phyloP scores from a whole-genome alignment of 2,329 filamentous ascomycete species.

The Fusarium austroafricanum region DNA sequence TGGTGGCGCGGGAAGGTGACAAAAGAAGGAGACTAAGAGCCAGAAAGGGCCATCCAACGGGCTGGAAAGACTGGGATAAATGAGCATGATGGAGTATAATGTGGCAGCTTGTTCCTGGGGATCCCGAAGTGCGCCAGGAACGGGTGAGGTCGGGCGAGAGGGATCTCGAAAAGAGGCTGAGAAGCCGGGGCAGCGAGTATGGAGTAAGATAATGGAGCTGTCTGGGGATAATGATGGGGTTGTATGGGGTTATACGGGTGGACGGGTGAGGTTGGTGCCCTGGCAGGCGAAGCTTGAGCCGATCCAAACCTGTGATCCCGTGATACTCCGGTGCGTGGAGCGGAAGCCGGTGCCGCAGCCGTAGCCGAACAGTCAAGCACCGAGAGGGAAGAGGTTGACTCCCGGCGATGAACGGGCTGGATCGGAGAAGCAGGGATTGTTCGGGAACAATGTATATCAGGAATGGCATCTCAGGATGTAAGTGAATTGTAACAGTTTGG shows the following conservation, averaged over 20 bases:
- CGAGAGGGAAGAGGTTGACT: too few relatives aligned
- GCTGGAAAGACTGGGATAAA: slow-evolving; percentile 13
- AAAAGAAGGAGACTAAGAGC: slow-evolving; percentile 27
- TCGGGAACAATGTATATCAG: slow-evolving; percentile 20
- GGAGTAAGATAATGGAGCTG: slow-evolving; percentile 39
- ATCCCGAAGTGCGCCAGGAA: slow-evolving; percentile 45
- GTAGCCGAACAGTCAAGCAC: slow-evolving; percentile 31
- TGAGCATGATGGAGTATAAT: slow-evolving; percentile 24
- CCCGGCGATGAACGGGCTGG: slow-evolving; percentile 32
- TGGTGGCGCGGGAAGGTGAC: slow-evolving; percentile 33
- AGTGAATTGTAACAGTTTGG: slow-evolving; percentile 16
- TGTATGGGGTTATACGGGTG: slow-evolving; percentile 24
- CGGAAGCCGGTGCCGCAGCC: slow-evolving; percentile 38
- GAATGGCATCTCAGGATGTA: slow-evolving; percentile 25
- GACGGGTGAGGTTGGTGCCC: slow-evolving; percentile 26
- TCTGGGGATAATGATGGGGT: slow-evolving; percentile 8
- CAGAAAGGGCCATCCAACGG: slow-evolving; percentile 9
- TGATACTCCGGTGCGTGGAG: slow-evolving; percentile 48
- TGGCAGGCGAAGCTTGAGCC: slow-evolving; percentile 42
- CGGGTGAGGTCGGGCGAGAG: slow-evolving; percentile 44
- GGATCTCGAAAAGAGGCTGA: slow-evolving; percentile 44
- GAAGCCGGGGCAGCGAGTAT: slow-evolving; percentile 41
- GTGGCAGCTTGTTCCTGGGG: slow-evolving; percentile 44
- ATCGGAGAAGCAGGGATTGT: slow-evolving; percentile 42
- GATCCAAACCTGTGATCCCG: slow-evolving; percentile 46